Evolutionary conservation across 2,329 filamentous ascomycete genomes (phyloP), one percentile per base, ranked within the genome.

Genomic region (Colletotrichum sp.): DNA sequence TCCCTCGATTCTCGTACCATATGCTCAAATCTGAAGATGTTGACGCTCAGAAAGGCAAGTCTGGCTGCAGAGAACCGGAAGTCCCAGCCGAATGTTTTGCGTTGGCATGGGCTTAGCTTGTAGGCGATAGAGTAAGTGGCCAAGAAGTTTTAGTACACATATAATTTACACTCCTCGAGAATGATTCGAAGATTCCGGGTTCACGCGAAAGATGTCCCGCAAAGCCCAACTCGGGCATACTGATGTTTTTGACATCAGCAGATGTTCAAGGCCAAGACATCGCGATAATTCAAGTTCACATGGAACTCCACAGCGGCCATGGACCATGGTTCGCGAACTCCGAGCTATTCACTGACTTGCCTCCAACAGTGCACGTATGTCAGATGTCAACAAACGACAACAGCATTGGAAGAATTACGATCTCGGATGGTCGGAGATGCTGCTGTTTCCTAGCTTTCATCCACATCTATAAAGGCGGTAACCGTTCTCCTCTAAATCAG

Each of bases 401-500:
- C 18, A n/a, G 39, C 16, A 44, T 5, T 6, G 39, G 3, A 8
- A n/a, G 18, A 0, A 44, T 44, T 10, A 9, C 18, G 9, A 44
- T 44, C 1, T 7, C 39, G 39, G 18, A 44, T 44, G 18, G 3
- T 44, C 18, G 18, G 18, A n/a, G 18, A 44, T 44, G 39, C 18
- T 44, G 39, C 6, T 9, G 5, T n/a, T 44, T 12, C 1, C 18
- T 44, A n/a, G 18, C 39, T 10, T 44, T 44, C 18, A 4, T 49
- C 18, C 10, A 52, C 6, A 9, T 21, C 3, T 52, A 52, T 52
- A 52, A 52, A 21, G n/a, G 3, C 6, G n/a, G 0, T 8, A 21
- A 8, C 2, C 2, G 0, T 21, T 21, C 44, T 49, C n/a, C n/a
- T 49, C 18, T 3, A 13, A 12, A 8, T 8, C n/a, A 12, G n/a